Evolutionary conservation across 768 basidiomycete genomes (phyloP).

Genomic region (Neoboletus brunneissimus): DNA sequence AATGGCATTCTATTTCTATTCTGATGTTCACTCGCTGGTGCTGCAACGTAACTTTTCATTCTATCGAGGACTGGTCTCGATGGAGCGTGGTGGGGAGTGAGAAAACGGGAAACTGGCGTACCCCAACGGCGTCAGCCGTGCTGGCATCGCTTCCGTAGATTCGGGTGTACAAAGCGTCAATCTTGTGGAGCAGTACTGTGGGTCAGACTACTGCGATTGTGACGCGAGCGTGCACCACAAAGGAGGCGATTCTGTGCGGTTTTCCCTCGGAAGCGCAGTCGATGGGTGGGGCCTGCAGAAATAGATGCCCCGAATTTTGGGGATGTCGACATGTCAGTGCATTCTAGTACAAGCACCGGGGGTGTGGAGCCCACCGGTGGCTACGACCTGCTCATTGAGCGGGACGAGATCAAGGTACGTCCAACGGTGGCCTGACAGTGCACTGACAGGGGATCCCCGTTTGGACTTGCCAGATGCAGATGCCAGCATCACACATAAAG

Average conservation of each 20-base stretch:
- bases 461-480: constrained; percentile 9
- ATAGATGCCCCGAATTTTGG: neutral
- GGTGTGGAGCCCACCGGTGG: neutral
- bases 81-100: neutral
- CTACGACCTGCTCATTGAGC: neutral
- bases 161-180: constrained; percentile 4
- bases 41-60: constrained; percentile 4
- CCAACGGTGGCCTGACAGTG: neutral
- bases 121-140: neutral
- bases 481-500: constrained; percentile 6
- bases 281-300: neutral
- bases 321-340: neutral
- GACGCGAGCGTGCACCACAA: neutral
- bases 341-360: neutral
- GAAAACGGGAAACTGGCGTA: neutral
- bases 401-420: neutral
- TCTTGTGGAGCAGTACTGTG: constrained; percentile 22
- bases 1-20: neutral
- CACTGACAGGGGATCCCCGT: neutral
- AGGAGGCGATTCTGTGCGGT: neutral
- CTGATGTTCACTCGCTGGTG: too few species aligned
- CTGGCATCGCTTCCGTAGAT: neutral
- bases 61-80: neutral
- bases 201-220: neutral
- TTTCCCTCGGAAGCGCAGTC: neutral